Base-by-base conservation (phyloP, 108 stramenopile species). In the Poteriospumella lacustris region DNA sequence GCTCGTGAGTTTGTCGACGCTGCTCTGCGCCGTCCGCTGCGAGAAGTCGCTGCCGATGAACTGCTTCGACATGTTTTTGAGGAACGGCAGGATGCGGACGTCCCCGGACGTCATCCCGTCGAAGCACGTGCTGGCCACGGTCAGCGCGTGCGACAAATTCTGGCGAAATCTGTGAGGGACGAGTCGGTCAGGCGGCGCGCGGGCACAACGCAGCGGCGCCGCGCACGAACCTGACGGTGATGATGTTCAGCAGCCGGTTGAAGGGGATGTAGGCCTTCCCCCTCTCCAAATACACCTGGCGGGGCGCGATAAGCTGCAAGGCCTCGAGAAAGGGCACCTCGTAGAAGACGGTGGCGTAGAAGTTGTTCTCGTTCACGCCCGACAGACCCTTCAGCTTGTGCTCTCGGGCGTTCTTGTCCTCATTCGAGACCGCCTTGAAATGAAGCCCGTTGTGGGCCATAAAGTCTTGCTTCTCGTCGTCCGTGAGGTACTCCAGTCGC, bases 261-360 rank as follows among this genome's bases (percentile, higher is more conserved):
- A 91, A 77, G 0, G 97, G 96, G 44, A 97, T 92, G 77, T 93
- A 96, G 40, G 93, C 96, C 67, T 82, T 78, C 44, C 97, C 96
- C 2, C 76, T 76, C 77, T 91, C 80, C 59, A 98, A 76, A 69
- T 87, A 92, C 68, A 92, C 94, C 76, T 90, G 79, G 5, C 97
- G 86, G 9, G 80, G 84, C 1, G 85, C 83, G 28, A 97, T 86
- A 43, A 96, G 76, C 42, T 94, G 91, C 76, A 90, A 69, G 0
- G 95, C 98, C 76, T 97, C 88, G 47, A 85, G 82, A 81, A 97
- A 99, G 44, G 96, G 98, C 2, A 99, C 91, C 38, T 83, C 79
- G 80, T 91, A 99, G 85, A 91, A 93, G 42, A 64, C 68, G 15
- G 83, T 84, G 26, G 56, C 40, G 36, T 82, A 72, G 44, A 84